phyloP scores from a whole-genome alignment of 805 yeast species.

The Wickerhamomyces chambardii region DNA sequence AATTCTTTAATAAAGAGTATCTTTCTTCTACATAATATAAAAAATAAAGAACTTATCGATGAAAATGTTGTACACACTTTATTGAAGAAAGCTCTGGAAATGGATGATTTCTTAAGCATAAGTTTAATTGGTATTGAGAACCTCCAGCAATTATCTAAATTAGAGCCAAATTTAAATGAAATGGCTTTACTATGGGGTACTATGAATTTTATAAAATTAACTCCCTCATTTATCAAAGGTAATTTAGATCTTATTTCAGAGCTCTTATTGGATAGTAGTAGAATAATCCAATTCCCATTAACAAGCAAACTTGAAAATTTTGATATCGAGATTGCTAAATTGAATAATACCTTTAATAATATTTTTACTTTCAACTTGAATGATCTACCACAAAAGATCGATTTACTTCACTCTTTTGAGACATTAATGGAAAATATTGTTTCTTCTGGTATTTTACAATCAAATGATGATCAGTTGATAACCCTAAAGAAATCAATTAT shows the following conservation, averaged over 20 bases:
- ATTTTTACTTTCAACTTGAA: neutral
- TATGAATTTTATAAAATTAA: neutral
- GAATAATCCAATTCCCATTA: conserved; percentile 22
- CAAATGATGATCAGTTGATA: neutral
- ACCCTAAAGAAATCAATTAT: conserved; percentile 12
- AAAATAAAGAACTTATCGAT: conserved; percentile 6
- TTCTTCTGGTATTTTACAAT: neutral
- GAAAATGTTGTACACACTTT: conserved; percentile 9
- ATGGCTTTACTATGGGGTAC: conserved; percentile 1
- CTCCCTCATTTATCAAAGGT: neutral
- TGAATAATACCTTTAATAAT: too few relatives aligned
- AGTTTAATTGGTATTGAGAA: conserved; percentile 7
- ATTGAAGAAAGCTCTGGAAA: neutral
- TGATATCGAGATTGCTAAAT: too few relatives aligned
- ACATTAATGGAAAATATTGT: neutral
- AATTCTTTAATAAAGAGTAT: conserved; percentile 15
- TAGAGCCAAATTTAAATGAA: conserved; percentile 2
- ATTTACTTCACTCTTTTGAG: too few relatives aligned
- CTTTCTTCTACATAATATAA: conserved; percentile 14
- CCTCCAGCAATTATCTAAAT: conserved; percentile 1
- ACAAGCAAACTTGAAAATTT: conserved; percentile 15
- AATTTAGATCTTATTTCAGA: conserved; percentile 2
- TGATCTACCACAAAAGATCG: neutral
- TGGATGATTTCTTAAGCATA: conserved; percentile 3
- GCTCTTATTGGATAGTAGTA: conserved; percentile 16